Conservation (phyloP, 768 basidiomycete species). For the Kwoniella sp. region DNA sequence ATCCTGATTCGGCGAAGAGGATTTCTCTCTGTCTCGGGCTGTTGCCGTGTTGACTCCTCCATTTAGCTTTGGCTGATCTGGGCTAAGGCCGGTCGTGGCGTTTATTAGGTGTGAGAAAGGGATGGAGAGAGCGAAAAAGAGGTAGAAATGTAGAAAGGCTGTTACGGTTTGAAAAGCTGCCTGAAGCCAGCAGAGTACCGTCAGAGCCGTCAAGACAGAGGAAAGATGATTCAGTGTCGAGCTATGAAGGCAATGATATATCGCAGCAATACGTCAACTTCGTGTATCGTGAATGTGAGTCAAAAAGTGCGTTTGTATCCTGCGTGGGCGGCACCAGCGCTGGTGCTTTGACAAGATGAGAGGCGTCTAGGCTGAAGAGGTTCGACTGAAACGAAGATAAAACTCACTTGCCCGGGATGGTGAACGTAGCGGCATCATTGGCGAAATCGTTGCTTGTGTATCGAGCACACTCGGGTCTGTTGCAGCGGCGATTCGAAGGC, state of each 20-base stretch:
- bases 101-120: conserved; percentile 32
- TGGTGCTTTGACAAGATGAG: too few species aligned
- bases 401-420: conserved; percentile 16
- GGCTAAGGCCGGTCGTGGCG: neutral
- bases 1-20: too few species aligned
- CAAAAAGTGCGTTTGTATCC: neutral
- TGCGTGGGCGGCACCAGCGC: neutral
- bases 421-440: conserved; percentile 5
- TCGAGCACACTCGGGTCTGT: conserved; percentile 7
- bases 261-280: neutral
- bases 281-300: neutral
- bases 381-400: too few species aligned
- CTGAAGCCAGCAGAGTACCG: conserved; percentile 36
- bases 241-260: conserved; percentile 6
- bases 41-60: conserved; percentile 66
- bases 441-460: conserved; percentile 17
- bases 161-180: conserved; percentile 27
- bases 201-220: conserved; percentile 26
- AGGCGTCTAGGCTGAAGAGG: too few species aligned
- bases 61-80: neutral
- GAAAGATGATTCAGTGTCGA: conserved; percentile 26
- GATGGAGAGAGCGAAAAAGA: conserved; percentile 46
- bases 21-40: conserved; percentile 71
- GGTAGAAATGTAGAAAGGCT: conserved; percentile 44
- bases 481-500: too few species aligned